Evolutionary conservation across 805 yeast species (phyloP), one percentile per base, ranked within the genome.

Genomic region (Candida koratica): DNA sequence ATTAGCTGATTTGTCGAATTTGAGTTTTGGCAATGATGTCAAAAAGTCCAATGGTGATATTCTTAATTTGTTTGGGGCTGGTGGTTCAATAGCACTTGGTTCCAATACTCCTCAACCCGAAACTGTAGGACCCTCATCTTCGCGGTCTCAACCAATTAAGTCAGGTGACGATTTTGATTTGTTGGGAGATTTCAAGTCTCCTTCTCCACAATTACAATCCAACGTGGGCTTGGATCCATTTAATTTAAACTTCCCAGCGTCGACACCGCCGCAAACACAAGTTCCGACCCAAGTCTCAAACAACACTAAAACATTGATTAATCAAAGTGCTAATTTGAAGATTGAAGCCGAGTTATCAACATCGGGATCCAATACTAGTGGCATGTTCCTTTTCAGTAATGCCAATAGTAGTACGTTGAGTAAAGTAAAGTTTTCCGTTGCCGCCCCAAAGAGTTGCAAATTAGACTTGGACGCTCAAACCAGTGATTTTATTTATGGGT

Each of bases 1-100:
- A 44, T 67, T 88, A 41, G 79, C 84, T 34, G 93, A 81, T 45
- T 64, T 84, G 47, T 72, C 80, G 19, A 73, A 80, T 32, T 67
- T 84, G 41, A 73, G 85, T 2, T 73, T 82, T 42, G 27, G 17
- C 27, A 35, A 36, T 8, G 34, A 29, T 31, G 26, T 14, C 12
- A 42, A 36, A 32, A 39, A 43, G 13, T 25, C 41, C 11, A 44
- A 37, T 24, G 48, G 54, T 34, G 57, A 55, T 39, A 57, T 58
- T 40, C 56, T 61, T 10, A 51, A 66, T 49, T 53, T 64, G 23
- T 67, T 59, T 42, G 83, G 83, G 3, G 45, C 68, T 5, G 80
- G 81, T 10, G 84, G 84, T 17, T 63, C 67, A 11, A 67, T 67
- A 37, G 50, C 69, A 11, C 60, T 67, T 41, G 67, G 65, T 4